These are phyloP conservation scores for Neolentinus lepideus DNA, from an alignment of 1,284 basidiomycete genomes.

Conservation along the genomic window DNA sequence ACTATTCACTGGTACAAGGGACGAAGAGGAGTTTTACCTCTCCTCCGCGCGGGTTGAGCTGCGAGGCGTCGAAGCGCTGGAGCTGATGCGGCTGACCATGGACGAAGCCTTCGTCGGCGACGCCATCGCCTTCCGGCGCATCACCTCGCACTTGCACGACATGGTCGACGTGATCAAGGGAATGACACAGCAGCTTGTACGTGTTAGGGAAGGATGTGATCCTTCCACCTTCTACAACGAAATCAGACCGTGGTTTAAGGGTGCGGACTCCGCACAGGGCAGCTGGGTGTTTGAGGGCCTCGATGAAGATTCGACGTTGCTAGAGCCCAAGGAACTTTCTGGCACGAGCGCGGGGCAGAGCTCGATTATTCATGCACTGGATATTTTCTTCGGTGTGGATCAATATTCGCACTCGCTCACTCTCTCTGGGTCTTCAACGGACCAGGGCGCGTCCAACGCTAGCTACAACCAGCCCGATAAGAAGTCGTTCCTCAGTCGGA, in stretches of 20 bases:
- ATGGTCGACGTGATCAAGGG: conserved; percentile 66
- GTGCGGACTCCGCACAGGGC: conserved; percentile 59
- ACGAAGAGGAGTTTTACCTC: conserved; percentile 89
- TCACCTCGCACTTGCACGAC: conserved; percentile 64
- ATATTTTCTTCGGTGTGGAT: conserved; percentile 85
- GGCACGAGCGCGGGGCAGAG: conserved; percentile 93
- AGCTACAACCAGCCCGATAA: conserved; percentile 15
- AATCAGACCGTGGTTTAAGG: conserved; percentile 91
- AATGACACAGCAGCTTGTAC: conserved; percentile 52
- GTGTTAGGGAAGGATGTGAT: conserved; percentile 68
- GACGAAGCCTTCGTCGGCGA: conserved; percentile 93
- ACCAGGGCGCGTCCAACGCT: conserved; percentile 8
- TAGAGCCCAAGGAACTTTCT: conserved; percentile 57
- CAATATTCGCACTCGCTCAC: conserved; percentile 38
- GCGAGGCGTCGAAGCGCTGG: conserved; percentile 79
- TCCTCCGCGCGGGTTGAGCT: conserved; percentile 89
- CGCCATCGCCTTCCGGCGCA: conserved; percentile 64
- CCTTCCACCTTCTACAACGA: conserved; percentile 80
- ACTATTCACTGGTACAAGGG: conserved; percentile 76
- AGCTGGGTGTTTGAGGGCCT: conserved; percentile 84
- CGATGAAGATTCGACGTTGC: conserved; percentile 40
- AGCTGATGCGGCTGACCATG: conserved; percentile 82
- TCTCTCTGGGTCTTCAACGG: conserved; percentile 11
- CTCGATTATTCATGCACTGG: conserved; percentile 82
- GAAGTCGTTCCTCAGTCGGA: conserved; percentile 64